Percentiles rank a stretch among this genome's conserved stretches.
phyloP scores from a whole-genome alignment of 192 early-diverging fungal genomes.

The Dispira parvispora region DNA sequence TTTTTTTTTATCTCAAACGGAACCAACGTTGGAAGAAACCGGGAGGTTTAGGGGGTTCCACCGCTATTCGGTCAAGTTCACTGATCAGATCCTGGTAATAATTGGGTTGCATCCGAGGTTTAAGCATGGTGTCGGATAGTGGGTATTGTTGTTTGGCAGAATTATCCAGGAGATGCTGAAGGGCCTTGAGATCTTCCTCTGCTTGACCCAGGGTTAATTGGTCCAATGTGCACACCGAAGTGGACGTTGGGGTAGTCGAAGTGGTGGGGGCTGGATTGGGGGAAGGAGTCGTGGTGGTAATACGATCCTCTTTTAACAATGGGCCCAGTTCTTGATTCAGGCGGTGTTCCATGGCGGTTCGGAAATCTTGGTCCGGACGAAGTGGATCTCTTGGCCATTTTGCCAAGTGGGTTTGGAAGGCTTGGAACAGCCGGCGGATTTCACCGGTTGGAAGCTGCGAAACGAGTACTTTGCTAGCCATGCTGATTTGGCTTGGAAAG shows the following conservation, averaged over 20 bases:
- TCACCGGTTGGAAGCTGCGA: neutral
- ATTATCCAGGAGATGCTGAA: neutral
- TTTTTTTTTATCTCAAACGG: neutral
- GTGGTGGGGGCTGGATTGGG: neutral
- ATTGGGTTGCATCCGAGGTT: neutral
- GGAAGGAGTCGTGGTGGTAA: neutral
- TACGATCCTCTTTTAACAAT: neutral
- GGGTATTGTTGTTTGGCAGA: neutral
- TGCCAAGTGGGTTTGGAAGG: neutral
- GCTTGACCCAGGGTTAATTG: neutral
- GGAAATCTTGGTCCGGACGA: conserved; percentile 4
- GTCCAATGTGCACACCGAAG: neutral
- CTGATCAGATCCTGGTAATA: neutral
- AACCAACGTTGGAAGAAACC: conserved; percentile 9
- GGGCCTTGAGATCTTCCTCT: neutral
- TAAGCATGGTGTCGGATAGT: conserved; percentile 2
- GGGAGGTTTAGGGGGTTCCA: neutral
- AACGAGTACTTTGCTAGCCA: neutral
- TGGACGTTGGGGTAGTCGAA: neutral
- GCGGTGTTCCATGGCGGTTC: neutral
- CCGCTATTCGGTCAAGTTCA: neutral
- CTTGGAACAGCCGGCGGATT: neutral
- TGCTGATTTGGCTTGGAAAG: neutral
- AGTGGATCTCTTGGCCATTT: conserved; percentile 8
- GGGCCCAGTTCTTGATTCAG: neutral